Conservation (phyloP, 805 yeast species). For the Dipodascus albidus region DNA sequence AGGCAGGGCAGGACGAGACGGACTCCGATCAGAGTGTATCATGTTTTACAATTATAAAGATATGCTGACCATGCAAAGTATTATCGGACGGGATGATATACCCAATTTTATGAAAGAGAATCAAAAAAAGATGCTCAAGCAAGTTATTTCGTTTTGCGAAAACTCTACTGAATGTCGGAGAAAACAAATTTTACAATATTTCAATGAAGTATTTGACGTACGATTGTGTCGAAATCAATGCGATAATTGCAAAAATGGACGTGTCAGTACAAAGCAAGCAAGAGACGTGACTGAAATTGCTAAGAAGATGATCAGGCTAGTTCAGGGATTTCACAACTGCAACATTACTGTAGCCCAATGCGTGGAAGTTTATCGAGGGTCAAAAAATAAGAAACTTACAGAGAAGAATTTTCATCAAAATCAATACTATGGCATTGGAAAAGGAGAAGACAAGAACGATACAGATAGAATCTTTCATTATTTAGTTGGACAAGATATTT, state of each 20-base stretch:
- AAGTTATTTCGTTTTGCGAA: constrained; percentile 86
- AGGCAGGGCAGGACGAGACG: constrained; percentile 98
- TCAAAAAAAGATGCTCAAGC: constrained; percentile 64
- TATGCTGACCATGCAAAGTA: constrained; percentile 59
- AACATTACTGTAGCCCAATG: constrained; percentile 70
- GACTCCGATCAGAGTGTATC: constrained; percentile 67
- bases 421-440: constrained; percentile 46
- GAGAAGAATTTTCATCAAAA: constrained; percentile 42
- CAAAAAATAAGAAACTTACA: constrained; percentile 39
- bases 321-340: constrained; percentile 35
- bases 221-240: constrained; percentile 58
- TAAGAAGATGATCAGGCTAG: constrained; percentile 44
- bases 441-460: constrained; percentile 58
- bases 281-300: constrained; percentile 62
- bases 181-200: constrained; percentile 78
- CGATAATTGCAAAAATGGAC: constrained; percentile 62
- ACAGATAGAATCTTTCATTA: constrained; percentile 79
- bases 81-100: constrained; percentile 66
- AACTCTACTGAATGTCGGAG: constrained; percentile 85
- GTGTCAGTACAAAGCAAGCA: constrained; percentile 6
- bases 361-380: constrained; percentile 75
- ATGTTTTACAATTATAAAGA: constrained; percentile 75
- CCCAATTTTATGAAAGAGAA: constrained; percentile 56
- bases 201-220: constrained; percentile 71
- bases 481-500: constrained; percentile 49